Percentiles rank a stretch among this genome's conserved stretches.
These are phyloP conservation scores for Tolypocladium amazonense DNA, from an alignment of 2,329 filamentous ascomycete species.

Conservation along the genomic window DNA sequence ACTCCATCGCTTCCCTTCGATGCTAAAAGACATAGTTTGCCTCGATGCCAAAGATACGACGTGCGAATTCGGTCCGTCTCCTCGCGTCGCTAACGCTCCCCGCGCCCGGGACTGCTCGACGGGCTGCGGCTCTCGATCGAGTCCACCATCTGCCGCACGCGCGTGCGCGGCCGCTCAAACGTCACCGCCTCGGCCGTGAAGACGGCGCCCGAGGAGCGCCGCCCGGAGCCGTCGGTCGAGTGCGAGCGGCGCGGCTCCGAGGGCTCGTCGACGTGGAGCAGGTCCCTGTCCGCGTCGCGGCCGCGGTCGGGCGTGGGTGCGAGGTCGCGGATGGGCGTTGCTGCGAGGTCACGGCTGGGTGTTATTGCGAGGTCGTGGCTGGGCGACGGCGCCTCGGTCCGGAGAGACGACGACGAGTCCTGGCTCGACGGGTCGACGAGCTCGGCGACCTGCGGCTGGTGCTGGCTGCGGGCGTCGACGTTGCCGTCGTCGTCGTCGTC, in stretches of 20 bases:
- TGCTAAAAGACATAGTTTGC: no score
- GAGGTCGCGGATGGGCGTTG: background rate
- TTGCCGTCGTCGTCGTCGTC: slow-evolving; percentile 17
- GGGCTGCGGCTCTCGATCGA: slow-evolving; percentile 38
- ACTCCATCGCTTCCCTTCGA: background rate
- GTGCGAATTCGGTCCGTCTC: background rate
- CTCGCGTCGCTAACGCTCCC: background rate
- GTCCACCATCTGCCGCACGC: slow-evolving; percentile 46
- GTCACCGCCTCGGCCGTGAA: slow-evolving; percentile 37
- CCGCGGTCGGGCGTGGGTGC: background rate
- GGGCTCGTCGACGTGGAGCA: slow-evolving; percentile 5
- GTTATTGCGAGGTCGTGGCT: background rate
- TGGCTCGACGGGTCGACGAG: slow-evolving; percentile 25
- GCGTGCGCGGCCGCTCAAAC: slow-evolving; percentile 28
- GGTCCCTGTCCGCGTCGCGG: background rate
- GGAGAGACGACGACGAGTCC: background rate
- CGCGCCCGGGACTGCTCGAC: slow-evolving; percentile 24
- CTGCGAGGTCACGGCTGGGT: background rate
- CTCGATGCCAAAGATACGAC: background rate
- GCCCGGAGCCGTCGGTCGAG: slow-evolving; percentile 18
- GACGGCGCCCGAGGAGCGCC: slow-evolving; percentile 21
- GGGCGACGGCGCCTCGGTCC: background rate
- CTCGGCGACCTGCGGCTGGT: slow-evolving; percentile 23
- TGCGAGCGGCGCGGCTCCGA: slow-evolving; percentile 12
- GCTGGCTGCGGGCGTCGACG: slow-evolving; percentile 7